These are phyloP conservation scores for Talaromyces piceae DNA, from an alignment of 2,329 filamentous ascomycete genomes.

Conservation along the genomic window DNA sequence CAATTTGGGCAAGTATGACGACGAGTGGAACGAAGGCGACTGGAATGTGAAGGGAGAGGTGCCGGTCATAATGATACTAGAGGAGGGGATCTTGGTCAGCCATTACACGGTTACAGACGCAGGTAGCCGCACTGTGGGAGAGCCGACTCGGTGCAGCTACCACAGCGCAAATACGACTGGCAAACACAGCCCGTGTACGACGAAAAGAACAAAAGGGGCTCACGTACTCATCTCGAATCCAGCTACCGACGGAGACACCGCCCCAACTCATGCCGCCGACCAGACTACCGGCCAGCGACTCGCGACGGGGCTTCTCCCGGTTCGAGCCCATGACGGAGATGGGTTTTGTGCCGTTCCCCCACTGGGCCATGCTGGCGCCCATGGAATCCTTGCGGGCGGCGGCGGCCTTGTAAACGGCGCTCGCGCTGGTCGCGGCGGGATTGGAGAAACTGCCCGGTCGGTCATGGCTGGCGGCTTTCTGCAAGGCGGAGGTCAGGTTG, in stretches of 20 bases:
- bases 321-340: slow-evolving; percentile 50
- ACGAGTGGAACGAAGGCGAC: slow-evolving; percentile 94
- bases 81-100: too few species aligned
- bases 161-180: not conserved
- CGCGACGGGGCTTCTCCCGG: slow-evolving; percentile 46
- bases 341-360: slow-evolving; percentile 51
- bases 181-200: not conserved
- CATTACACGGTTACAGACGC: too few species aligned
- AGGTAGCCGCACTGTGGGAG: not conserved
- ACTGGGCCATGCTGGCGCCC: slow-evolving; percentile 44
- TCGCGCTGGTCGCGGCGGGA: slow-evolving; percentile 32
- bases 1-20: slow-evolving; percentile 90
- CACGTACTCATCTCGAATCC: slow-evolving; percentile 88
- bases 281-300: slow-evolving; percentile 55
- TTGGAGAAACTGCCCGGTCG: slow-evolving; percentile 38
- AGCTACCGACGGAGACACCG: slow-evolving; percentile 90
- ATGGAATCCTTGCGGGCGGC: slow-evolving; percentile 49
- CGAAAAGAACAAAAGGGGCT: not conserved
- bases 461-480: slow-evolving; percentile 38
- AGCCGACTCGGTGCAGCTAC: not conserved
- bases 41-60: slow-evolving; percentile 88
- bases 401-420: slow-evolving; percentile 30
- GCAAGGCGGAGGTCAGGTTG: slow-evolving; percentile 55
- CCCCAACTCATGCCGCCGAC: slow-evolving; percentile 91
- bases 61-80: slow-evolving; percentile 86